Base-by-base conservation (phyloP, 2,329 filamentous ascomycete species). In the Aspergillus sp. region DNA sequence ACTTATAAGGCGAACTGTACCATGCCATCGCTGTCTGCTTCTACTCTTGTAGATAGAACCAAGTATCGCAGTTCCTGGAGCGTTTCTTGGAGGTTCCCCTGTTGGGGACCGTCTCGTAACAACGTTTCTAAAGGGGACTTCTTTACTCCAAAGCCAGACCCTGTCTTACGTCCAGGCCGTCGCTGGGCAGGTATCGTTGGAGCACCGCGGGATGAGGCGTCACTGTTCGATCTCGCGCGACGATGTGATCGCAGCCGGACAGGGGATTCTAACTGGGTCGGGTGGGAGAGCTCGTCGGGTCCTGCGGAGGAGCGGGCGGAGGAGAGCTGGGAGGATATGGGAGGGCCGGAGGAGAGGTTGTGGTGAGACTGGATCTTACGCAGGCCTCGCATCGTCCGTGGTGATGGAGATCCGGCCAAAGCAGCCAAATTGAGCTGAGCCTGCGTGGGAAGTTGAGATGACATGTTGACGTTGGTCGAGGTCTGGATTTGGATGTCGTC, bases 301-400 rank as follows among this genome's bases (percentile, higher is more conserved):
- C 62, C 63, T 39, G 59, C 63, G 44, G 64, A 66, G 56, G 59
- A 60, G 8, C 56, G 63, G 31, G 66, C 59, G 7, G 62, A 63
- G 12, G 69, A 64, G 59, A 71, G 80, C 41, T 75, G 81, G 46
- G 83, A 82, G 12, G 48, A 78, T 0, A 84, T 84, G 23, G 83
- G 78, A 52, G 74, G 67, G 35, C 71, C 82, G 61, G 85, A 76
- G 70, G 70, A 91, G 75, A 74, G 83, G 80, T 77, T 70, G 58
- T 91, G 89, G 51, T 90, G 89, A 33, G 90, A 92, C 74, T 91
- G 88, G 31, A 91, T 84, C 70, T 88, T 88, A 65, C 90, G 85
- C 59, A 92, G 80, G 47, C 84, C 83, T 67, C 89, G 85, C 70
- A 87, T 84, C 24, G 85, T 86, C 61, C 86, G 83, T 37, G 72